phyloP scores from a whole-genome alignment of 371 early-diverging fungal genomes.

The Mucor saturninus region DNA sequence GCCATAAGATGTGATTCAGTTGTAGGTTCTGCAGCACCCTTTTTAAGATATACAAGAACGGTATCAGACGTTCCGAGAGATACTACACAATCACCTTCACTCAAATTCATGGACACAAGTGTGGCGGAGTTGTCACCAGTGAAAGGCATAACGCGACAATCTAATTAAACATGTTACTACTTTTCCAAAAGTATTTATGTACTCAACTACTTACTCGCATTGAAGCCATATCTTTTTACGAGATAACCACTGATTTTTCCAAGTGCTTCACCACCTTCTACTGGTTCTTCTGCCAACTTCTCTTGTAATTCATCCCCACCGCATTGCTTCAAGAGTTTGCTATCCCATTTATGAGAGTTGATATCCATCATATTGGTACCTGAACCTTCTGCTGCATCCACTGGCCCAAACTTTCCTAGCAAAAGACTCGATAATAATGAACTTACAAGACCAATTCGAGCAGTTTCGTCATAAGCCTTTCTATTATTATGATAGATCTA shows the following conservation, averaged over 20 bases:
- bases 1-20: conserved; percentile 69
- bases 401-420: conserved; percentile 61
- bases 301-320: conserved; percentile 48
- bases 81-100: conserved; percentile 65
- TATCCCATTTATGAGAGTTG: conserved; percentile 61
- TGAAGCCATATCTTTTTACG: conserved; percentile 60
- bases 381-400: conserved; percentile 80
- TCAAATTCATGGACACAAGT: conserved; percentile 65
- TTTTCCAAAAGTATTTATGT: not conserved
- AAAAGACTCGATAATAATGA: conserved; percentile 76
- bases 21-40: conserved; percentile 48
- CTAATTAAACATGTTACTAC: conserved; percentile 27
- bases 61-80: conserved; percentile 87
- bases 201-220: conserved; percentile 42
- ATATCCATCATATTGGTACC: conserved; percentile 86
- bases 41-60: conserved; percentile 63
- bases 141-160: conserved; percentile 69
- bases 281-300: conserved; percentile 49
- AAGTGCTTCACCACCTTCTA: conserved; percentile 39
- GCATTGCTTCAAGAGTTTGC: conserved; percentile 41
- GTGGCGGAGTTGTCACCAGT: conserved; percentile 89
- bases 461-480: conserved; percentile 47
- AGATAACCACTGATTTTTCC: conserved; percentile 56
- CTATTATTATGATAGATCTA: conserved; percentile 41
- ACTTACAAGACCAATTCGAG: conserved; percentile 72